Evolutionary conservation across 352 stramenopile species (phyloP).

Genomic region (Globisporangium solare): DNA sequence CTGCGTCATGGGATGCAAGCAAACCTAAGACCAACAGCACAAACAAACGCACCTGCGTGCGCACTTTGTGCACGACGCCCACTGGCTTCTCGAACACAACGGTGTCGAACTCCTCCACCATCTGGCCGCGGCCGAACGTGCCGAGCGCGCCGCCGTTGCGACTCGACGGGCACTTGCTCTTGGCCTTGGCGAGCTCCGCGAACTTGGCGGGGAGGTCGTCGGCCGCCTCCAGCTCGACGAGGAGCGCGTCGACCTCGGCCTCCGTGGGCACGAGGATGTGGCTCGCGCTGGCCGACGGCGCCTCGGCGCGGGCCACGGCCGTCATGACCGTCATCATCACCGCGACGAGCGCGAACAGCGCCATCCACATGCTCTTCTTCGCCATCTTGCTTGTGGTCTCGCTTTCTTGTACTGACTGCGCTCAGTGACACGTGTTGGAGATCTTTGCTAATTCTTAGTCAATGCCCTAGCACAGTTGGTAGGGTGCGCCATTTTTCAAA

Average conservation of each 20-base stretch:
- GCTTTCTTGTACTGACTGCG: slow-evolving; percentile 1
- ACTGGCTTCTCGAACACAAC: slow-evolving; percentile 72
- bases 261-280: slow-evolving; percentile 76
- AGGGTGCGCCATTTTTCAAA: neutral
- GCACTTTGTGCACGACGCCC: slow-evolving; percentile 68
- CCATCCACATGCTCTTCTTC: slow-evolving; percentile 25
- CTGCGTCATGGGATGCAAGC: neutral
- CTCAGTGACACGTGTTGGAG: too few relatives aligned
- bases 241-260: slow-evolving; percentile 46
- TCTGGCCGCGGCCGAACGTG: slow-evolving; percentile 62
- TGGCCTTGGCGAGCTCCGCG: slow-evolving; percentile 44
- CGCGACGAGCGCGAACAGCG: slow-evolving; percentile 27
- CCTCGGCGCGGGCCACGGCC: slow-evolving; percentile 13
- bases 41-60: slow-evolving; percentile 46
- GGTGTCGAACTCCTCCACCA: slow-evolving; percentile 72
- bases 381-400: slow-evolving; percentile 7
- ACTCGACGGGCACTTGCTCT: slow-evolving; percentile 70
- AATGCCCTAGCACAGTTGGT: neutral
- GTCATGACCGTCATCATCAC: slow-evolving; percentile 32
- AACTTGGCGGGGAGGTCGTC: slow-evolving; percentile 49
- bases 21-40: neutral
- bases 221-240: slow-evolving; percentile 34
- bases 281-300: slow-evolving; percentile 53
- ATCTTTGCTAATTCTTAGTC: too few relatives aligned
- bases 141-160: slow-evolving; percentile 60